Evolutionary conservation across 1,284 basidiomycete genomes (phyloP).

Genomic region (Boletus mariae): DNA sequence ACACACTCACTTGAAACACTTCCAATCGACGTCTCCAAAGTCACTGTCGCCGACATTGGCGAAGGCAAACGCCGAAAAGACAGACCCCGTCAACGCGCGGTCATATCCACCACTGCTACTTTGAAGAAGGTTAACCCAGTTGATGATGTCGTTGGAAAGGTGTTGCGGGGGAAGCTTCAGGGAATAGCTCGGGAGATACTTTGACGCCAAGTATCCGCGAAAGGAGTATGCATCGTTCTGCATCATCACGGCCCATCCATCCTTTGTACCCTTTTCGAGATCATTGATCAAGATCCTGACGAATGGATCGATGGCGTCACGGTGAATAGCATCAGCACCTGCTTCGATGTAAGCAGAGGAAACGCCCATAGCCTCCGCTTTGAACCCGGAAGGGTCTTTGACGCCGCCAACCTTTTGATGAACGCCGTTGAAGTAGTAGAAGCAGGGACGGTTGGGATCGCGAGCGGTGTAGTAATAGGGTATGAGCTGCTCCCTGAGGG

Average conservation of each 20-base stretch:
- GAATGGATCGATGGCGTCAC: neutral
- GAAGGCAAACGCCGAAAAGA: constrained; percentile 12
- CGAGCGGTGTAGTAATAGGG: constrained; percentile 10
- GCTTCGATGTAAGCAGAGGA: neutral
- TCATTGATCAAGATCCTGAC: constrained; percentile 4
- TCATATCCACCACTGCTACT: constrained; percentile 18
- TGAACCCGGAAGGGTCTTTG: neutral
- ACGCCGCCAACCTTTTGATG: neutral
- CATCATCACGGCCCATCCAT: constrained; percentile 7
- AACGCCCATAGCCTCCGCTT: neutral
- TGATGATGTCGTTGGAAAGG: constrained; percentile 13
- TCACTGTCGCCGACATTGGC: constrained; percentile 1
- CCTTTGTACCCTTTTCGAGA: neutral
- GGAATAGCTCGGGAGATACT: constrained; percentile 12
- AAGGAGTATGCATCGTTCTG: constrained; percentile 9
- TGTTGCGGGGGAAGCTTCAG: constrained; percentile 9
- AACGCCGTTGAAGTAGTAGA: constrained; percentile 9
- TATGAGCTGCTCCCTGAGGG: constrained; percentile 11
- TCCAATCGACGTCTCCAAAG: constrained; percentile 22
- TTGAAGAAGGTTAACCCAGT: constrained; percentile 19
- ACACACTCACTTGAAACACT: constrained; percentile 21
- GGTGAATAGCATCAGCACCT: neutral
- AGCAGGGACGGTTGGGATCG: constrained; percentile 1
- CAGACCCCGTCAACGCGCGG: constrained; percentile 9
- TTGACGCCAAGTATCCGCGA: constrained; percentile 17